These are phyloP conservation scores for Dendrobium catenatum DNA, from an alignment of 106 monocot genomes.

Conservation along the genomic window DNA sequence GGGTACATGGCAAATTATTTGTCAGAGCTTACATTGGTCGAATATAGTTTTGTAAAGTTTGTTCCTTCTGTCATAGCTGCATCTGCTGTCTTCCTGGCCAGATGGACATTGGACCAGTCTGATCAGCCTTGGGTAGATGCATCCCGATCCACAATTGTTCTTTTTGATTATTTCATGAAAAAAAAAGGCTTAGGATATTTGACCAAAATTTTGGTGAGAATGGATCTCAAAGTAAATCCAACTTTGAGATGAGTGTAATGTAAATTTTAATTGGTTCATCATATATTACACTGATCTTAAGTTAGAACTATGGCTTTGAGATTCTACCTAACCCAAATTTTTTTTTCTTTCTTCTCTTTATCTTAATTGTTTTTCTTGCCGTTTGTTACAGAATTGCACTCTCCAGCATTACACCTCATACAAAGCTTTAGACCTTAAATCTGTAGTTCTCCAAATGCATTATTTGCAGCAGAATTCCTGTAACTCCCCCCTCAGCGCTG, in stretches of 20 bases:
- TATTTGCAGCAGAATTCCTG: conserved; percentile 58
- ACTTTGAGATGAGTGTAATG: too few relatives aligned
- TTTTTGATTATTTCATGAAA: background rate
- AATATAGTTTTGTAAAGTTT: conserved; percentile 67
- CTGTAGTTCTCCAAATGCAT: conserved; percentile 38
- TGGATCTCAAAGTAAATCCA: too few relatives aligned
- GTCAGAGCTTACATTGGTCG: conserved; percentile 78
- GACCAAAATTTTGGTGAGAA: too few relatives aligned
- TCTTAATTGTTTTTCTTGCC: background rate
- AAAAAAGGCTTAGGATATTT: too few relatives aligned
- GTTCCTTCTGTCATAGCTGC: conserved; percentile 73
- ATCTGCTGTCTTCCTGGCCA: conserved; percentile 75
- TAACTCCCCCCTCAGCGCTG: conserved; percentile 54
- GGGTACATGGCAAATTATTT: conserved; percentile 75
- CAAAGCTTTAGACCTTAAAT: conserved; percentile 49
- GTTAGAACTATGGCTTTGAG: too few relatives aligned
- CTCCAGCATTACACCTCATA: conserved; percentile 74
- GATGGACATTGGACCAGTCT: conserved; percentile 77
- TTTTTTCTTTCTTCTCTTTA: background rate
- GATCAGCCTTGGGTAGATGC: conserved; percentile 55
- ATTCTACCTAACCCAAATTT: background rate
- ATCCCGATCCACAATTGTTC: background rate
- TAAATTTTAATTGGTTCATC: too few relatives aligned
- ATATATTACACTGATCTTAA: too few relatives aligned
- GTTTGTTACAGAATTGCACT: conserved; percentile 46